Conservation (phyloP, 1,284 basidiomycete genomes). For the Apiotrichum laibachii region DNA sequence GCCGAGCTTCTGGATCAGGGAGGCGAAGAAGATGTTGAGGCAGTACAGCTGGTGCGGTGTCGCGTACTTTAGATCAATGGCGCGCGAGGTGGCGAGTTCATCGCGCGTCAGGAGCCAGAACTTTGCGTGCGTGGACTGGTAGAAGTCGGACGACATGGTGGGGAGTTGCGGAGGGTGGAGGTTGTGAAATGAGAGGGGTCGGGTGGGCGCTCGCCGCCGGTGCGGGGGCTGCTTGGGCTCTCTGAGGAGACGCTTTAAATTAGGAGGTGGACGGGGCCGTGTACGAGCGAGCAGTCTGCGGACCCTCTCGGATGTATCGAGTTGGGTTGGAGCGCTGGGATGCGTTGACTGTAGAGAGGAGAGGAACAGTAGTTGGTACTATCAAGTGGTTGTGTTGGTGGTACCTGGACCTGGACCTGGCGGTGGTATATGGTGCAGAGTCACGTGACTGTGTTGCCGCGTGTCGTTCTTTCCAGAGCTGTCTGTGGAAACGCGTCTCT, state of each 20-base stretch:
- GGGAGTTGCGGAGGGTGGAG: neutral
- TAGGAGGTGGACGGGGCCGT: too few relatives aligned
- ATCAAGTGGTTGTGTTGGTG: too few relatives aligned
- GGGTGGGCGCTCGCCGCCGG: neutral
- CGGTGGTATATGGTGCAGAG: too few relatives aligned
- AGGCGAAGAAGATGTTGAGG: slow-evolving; percentile 78
- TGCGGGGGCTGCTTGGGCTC: neutral
- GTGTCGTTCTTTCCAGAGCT: too few relatives aligned
- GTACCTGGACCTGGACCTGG: too few relatives aligned
- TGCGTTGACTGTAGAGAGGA: too few relatives aligned
- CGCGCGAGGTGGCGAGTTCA: slow-evolving; percentile 66
- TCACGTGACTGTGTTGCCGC: too few relatives aligned
- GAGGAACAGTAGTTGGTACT: too few relatives aligned
- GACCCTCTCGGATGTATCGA: too few relatives aligned
- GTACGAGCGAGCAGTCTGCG: too few relatives aligned
- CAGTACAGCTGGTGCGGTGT: slow-evolving; percentile 72
- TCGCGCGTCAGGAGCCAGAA: slow-evolving; percentile 82
- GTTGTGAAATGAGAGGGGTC: neutral
- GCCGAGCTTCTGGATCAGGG: slow-evolving; percentile 79
- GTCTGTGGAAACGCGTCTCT: too few relatives aligned
- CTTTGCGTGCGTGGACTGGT: slow-evolving; percentile 42
- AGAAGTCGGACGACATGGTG: slow-evolving; percentile 48
- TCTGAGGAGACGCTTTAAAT: neutral
- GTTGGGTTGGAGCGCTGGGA: too few relatives aligned
- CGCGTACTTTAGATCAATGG: slow-evolving; percentile 72